Base-by-base conservation (phyloP, 1,139 yeast genomes). In the Debaryomyces coudertii region DNA sequence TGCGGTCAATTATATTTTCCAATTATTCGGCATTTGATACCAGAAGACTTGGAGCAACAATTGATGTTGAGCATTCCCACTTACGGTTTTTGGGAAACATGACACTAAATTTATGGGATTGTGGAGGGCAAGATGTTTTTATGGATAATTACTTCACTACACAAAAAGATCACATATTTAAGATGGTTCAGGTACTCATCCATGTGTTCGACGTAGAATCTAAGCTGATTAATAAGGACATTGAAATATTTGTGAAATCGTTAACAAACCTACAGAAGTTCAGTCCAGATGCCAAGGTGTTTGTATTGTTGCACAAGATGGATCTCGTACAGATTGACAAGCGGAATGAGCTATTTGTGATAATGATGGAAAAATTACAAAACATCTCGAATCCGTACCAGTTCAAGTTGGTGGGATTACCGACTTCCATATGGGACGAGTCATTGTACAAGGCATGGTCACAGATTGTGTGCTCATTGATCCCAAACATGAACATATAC, bases 391-490 rank as follows among this genome's bases (percentile, higher is more conserved):
- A 81, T 49, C 90, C 90, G 24, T 90, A 77, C 65, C 90, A 88
- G 39, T 90, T 90, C 67, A 75, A 82, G 47, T 72, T 90, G 37
- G 80, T 81, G n/a, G 97, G 98, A 7, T 92, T 90, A 62, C 93
- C 97, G 5, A 93, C 99, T 0, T 88, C 97, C 3, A 93, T 93
- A 49, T 93, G 99, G 99, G 98, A 93, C 66, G 99, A 93, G 65
- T 85, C 95, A 60, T 75, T 93, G 51, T 93, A 92, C 66, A 89
- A 87, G 65, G 99, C 99, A 0, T 93, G 99, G 99, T 88, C 97
- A 3, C 88, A 86, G 46, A 93, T 93, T 50, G 98, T 93, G 30
- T 90, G 98, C 61, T 87, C 97, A 2, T 76, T 93, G 55, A 92
- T 93, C 49, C 98, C 99, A 7, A 93, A 95, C 62, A 92, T 93